A percentile compares a stretch with the other conserved stretches of the same genome.
phyloP scores from a whole-genome alignment of 495 filamentous ascomycete genomes.

The Penicillium flavigenum region DNA sequence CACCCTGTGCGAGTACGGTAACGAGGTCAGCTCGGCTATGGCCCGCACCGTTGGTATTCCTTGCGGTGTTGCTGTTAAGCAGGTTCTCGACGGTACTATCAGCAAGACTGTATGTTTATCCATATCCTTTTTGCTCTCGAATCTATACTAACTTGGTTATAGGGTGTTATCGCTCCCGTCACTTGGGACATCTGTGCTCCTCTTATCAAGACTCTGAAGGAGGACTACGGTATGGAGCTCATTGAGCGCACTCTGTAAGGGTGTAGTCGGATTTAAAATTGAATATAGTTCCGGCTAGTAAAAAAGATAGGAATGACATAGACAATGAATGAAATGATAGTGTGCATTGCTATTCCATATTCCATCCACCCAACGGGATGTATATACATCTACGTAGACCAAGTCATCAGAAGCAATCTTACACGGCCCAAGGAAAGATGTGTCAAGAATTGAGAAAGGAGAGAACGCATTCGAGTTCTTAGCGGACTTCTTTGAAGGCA shows the following conservation, averaged over 20 bases:
- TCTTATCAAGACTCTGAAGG: slow-evolving; percentile 62
- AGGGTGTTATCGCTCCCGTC: slow-evolving; percentile 81
- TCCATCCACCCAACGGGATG: background rate
- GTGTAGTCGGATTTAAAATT: background rate
- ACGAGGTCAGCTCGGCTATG: slow-evolving; percentile 83
- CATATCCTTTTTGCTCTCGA: background rate
- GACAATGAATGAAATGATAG: slow-evolving; percentile 11
- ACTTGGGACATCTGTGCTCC: slow-evolving; percentile 64
- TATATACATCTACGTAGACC: background rate
- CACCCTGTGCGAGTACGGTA: slow-evolving; percentile 85
- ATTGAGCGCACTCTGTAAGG: slow-evolving; percentile 17
- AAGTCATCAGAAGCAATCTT: background rate
- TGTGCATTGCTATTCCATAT: slow-evolving; percentile 6
- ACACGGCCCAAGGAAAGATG: background rate
- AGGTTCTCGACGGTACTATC: slow-evolving; percentile 82
- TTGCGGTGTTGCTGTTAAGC: slow-evolving; percentile 64
- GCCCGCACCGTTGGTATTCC: slow-evolving; percentile 65
- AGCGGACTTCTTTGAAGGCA: background rate
- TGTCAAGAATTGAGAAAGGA: background rate
- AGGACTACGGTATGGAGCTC: slow-evolving; percentile 14
- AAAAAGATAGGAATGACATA: slow-evolving; percentile 14
- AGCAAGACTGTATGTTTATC: slow-evolving; percentile 51
- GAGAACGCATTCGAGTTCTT: background rate
- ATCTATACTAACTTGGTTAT: slow-evolving; percentile 5
- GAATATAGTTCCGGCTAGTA: background rate